These are phyloP conservation scores for Pseudopyricularia cyperi DNA, from an alignment of 2,329 filamentous ascomycete genomes.

Conservation along the genomic window DNA sequence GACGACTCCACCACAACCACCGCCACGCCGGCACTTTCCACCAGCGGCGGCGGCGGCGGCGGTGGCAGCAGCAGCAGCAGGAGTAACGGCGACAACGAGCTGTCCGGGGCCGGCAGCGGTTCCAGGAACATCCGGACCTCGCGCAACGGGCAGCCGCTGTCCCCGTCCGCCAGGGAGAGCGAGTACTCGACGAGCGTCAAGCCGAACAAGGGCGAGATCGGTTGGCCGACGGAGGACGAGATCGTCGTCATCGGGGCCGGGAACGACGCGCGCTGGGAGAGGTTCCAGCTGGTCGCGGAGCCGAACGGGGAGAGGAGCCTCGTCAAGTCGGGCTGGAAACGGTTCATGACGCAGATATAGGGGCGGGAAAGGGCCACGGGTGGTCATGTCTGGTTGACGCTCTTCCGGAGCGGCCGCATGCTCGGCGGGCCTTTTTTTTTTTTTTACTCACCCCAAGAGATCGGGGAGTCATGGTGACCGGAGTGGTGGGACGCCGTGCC, in stretches of 20 bases:
- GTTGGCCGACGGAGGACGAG: constrained; percentile 66
- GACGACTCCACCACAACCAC: constrained; percentile 41
- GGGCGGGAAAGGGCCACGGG: too few species aligned
- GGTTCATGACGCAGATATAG: background rate
- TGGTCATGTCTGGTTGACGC: too few species aligned
- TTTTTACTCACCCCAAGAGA: too few species aligned
- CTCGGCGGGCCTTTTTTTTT: too few species aligned
- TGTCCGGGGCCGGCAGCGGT: constrained; percentile 21
- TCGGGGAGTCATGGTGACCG: too few species aligned
- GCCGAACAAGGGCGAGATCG: constrained; percentile 71
- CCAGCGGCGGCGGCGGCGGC: background rate
- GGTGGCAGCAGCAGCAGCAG: background rate
- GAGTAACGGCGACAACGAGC: background rate
- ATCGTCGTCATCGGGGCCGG: constrained; percentile 70
- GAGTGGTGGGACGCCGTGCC: too few species aligned
- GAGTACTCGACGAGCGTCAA: constrained; percentile 36
- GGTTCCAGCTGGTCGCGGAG: constrained; percentile 33
- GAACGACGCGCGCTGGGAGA: constrained; percentile 75
- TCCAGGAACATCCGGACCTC: background rate
- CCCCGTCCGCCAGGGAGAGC: constrained; percentile 14
- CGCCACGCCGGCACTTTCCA: constrained; percentile 8
- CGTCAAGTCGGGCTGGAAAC: background rate
- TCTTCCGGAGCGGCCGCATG: too few species aligned
- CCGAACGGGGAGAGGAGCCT: background rate
- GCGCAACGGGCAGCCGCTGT: background rate